Evolutionary conservation across 495 filamentous ascomycete genomes (phyloP).

Genomic region (Parachaetomium inaequale): DNA sequence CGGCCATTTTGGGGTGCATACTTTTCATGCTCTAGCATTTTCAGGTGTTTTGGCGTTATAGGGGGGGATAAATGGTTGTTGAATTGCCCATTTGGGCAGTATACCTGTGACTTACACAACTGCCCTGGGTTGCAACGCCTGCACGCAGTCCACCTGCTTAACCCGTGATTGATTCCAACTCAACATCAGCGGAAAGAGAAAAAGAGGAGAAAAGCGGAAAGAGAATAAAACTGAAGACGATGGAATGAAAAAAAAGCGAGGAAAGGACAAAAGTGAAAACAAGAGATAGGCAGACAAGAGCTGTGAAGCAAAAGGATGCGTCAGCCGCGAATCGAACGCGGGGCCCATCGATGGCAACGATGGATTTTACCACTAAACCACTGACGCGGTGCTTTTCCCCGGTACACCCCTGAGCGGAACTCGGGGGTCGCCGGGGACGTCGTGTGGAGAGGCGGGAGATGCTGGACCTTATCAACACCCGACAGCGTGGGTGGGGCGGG

Average conservation of each 20-base stretch:
- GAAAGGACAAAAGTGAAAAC: not conserved
- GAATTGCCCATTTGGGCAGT: not conserved
- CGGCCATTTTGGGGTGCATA: not conserved
- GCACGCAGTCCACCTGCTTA: too few relatives aligned
- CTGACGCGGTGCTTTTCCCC: conserved; percentile 1
- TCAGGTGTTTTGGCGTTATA: not conserved
- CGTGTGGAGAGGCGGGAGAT: not conserved
- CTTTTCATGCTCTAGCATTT: not conserved
- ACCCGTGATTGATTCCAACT: too few relatives aligned
- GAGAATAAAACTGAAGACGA: not conserved
- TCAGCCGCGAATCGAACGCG: conserved; percentile 49
- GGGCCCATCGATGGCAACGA: conserved; percentile 52
- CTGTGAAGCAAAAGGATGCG: conserved; percentile 5
- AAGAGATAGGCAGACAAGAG: not conserved
- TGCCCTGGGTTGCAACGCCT: too few relatives aligned
- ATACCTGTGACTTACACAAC: not conserved
- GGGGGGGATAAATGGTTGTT: not conserved
- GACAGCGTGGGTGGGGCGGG: not conserved
- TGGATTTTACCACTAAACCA: conserved; percentile 42
- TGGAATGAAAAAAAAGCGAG: not conserved
- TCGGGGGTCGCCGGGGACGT: not conserved
- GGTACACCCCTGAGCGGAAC: not conserved
- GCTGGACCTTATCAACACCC: not conserved
- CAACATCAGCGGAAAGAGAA: not conserved
- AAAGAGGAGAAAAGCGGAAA: not conserved